Evolutionary conservation across 2,329 filamentous ascomycete genomes (phyloP).

Genomic region (Gnomoniopsis sp.): DNA sequence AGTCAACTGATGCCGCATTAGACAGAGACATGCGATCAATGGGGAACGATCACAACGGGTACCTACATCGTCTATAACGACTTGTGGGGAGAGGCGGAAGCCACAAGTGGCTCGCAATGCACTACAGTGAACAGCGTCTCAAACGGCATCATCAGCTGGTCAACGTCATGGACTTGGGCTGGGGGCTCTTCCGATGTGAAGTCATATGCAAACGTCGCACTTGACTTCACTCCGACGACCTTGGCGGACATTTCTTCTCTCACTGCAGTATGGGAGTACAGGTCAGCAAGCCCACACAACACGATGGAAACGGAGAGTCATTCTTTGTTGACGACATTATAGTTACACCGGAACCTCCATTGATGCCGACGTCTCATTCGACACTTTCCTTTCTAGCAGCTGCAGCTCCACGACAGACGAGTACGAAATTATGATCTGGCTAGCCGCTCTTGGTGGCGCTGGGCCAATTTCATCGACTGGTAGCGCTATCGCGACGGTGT

Average conservation of each 20-base stretch:
- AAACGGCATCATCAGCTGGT: constrained; percentile 36
- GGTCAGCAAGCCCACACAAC: constrained; percentile 23
- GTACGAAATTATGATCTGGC: constrained; percentile 66
- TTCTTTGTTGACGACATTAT: constrained; percentile 18
- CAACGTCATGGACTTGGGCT: constrained; percentile 40
- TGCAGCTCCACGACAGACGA: constrained; percentile 37
- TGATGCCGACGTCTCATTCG: constrained; percentile 57
- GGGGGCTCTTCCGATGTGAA: constrained; percentile 39
- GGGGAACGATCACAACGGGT: not conserved
- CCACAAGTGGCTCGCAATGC: constrained; percentile 40
- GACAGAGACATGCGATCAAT: constrained; percentile 7
- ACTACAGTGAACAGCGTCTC: constrained; percentile 34
- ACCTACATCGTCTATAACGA: constrained; percentile 48
- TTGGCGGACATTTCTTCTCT: constrained; percentile 33
- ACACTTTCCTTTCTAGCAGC: constrained; percentile 53
- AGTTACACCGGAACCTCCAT: constrained; percentile 30
- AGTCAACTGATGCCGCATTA: too few species aligned
- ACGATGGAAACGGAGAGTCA: not conserved
- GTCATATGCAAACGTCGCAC: constrained; percentile 41
- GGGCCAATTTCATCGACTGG: constrained; percentile 54
- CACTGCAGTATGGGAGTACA: constrained; percentile 35
- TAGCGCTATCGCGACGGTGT: constrained; percentile 48
- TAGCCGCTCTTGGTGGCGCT: constrained; percentile 54
- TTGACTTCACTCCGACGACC: constrained; percentile 27
- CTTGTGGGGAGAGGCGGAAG: constrained; percentile 41